A percentile compares a stretch with the other conserved stretches of the same genome.
Conservation (phyloP, 1,139 yeast genomes). For the Kodamaea suecica region DNA sequence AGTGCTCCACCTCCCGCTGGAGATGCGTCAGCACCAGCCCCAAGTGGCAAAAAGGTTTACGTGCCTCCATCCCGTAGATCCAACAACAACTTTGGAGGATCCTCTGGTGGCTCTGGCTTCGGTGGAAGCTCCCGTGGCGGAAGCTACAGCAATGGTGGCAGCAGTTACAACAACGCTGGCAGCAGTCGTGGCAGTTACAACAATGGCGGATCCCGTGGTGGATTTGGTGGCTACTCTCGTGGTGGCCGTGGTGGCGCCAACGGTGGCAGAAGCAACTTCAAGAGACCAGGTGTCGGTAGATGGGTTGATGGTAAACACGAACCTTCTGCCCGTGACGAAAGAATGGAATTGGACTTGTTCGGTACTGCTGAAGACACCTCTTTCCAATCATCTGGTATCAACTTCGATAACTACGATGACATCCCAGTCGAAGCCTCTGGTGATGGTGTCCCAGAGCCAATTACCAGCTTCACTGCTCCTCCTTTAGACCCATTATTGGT, state of each 20-base stretch:
- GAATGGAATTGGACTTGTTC: constrained; percentile 75
- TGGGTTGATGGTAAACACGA: constrained; percentile 88
- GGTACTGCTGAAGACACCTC: constrained; percentile 82
- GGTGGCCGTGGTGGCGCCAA: constrained; percentile 18
- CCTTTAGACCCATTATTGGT: constrained; percentile 87
- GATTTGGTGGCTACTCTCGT: constrained; percentile 47
- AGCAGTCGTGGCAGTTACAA: constrained; percentile 14
- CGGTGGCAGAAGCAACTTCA: constrained; percentile 27
- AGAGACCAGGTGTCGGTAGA: constrained; percentile 56
- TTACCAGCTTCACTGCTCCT: constrained; percentile 82
- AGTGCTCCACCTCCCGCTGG: constrained; percentile 15
- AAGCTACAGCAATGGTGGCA: constrained; percentile 16
- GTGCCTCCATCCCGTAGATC: constrained; percentile 11
- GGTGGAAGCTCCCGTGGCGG: constrained; percentile 26
- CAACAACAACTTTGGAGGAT: constrained; percentile 13
- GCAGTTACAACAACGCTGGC: constrained; percentile 18
- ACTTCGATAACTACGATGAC: constrained; percentile 96
- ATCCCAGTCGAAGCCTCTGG: constrained; percentile 99
- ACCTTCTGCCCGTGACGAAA: constrained; percentile 73
- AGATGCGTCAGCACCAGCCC: too few species aligned
- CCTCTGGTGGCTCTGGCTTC: constrained; percentile 16
- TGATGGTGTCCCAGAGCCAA: constrained; percentile 91
- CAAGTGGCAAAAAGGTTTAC: constrained; percentile 8
- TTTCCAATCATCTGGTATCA: constrained; percentile 94
- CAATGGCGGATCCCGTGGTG: constrained; percentile 47